Evolutionary conservation across 148 eudicot species (phyloP), one percentile per base, ranked within the genome.

Genomic region (Chenopodium suecicum): DNA sequence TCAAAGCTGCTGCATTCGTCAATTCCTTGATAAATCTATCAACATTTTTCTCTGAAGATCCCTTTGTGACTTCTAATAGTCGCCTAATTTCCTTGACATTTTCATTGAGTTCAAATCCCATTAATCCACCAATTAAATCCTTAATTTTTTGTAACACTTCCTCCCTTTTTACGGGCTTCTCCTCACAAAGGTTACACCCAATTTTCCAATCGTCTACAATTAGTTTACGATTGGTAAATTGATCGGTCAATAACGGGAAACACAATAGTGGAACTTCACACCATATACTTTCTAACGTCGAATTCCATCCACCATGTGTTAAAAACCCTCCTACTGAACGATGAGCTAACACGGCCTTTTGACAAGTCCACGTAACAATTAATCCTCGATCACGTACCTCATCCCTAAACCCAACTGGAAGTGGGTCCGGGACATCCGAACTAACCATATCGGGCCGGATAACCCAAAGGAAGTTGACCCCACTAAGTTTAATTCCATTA

Each of bases 401-500:
- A 1, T 83, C 85, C 48, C 34, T 32, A 13, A 83, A 83, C 13
- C 81, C 81, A 1, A 13, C 14, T 2, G 85, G 85, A n/a, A 83
- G 70, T 37, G 85, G 85, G 3, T 83, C 48, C 4, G 80, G 62
- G 76, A 78, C 85, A 9, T 58, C 47, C 0, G 85, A 83, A 63
- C 81, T 78, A 58, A 82, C 84, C 60, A 78, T 83, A 50, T 83
- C 85, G 9, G 90, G 90, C 19, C 97, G 88, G 31, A 92, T 83
- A 37, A 89, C 94, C 97, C 97, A 91, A 32, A 92, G 80, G 80
- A 92, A 92, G 29, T 81, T 80, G 4, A 87, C 84, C 64, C 78
- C 58, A 78, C 94, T 91, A 0, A 63, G 83, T 12, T 77, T 67
- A 8, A 93, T 84, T 20, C 97, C 97, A 41, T 79, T 25, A 9